phyloP scores from a whole-genome alignment of 2,329 filamentous ascomycete species.

The Alternaria tenuissima region DNA sequence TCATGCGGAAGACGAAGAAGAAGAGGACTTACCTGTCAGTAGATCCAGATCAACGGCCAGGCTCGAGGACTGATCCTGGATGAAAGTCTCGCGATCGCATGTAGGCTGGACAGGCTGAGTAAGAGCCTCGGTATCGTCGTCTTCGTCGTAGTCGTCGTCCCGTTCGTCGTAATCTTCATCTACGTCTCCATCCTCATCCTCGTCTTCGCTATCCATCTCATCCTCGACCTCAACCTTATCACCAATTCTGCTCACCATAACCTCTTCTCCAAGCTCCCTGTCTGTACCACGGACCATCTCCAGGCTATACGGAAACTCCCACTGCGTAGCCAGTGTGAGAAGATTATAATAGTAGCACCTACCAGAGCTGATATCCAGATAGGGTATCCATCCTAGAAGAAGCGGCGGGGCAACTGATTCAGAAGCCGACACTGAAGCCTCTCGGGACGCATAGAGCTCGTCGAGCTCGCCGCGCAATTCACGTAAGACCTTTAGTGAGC shows the following conservation, averaged over 20 bases:
- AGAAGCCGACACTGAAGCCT: too few species aligned
- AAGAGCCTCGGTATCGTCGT: not conserved
- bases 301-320: not conserved
- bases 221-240: not conserved
- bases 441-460: not conserved
- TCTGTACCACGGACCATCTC: too few species aligned
- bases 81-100: not conserved
- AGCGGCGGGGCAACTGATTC: not conserved
- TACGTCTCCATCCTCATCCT: not conserved
- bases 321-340: not conserved
- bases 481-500: not conserved
- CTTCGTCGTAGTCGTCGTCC: not conserved
- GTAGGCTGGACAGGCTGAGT: too few species aligned
- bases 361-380: not conserved
- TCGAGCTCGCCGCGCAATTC: not conserved
- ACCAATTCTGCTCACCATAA: not conserved
- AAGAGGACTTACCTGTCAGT: not conserved
- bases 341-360: too few species aligned
- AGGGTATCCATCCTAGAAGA: not conserved
- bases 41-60: not conserved
- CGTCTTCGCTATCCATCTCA: not conserved
- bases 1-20: not conserved
- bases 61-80: not conserved
- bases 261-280: not conserved
- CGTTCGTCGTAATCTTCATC: not conserved